Conservation (phyloP, 495 filamentous ascomycete genomes). For the Staphylotrichum longicolle region DNA sequence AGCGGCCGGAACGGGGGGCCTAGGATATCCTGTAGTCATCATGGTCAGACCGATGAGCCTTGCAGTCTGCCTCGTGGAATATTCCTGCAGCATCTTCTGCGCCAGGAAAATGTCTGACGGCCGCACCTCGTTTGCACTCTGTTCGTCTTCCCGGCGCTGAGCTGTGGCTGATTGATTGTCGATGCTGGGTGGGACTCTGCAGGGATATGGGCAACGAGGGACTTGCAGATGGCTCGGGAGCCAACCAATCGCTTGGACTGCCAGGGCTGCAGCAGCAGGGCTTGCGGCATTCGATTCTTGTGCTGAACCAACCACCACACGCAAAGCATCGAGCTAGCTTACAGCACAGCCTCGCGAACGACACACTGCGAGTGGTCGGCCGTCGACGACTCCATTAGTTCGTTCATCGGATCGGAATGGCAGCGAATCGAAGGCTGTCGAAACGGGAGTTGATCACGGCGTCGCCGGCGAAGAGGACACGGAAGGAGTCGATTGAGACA, state of each 20-base stretch:
- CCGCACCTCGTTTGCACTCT: constrained; percentile 1
- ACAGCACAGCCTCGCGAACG: constrained; percentile 21
- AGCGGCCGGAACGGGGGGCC: not conserved
- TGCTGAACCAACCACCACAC: constrained; percentile 14
- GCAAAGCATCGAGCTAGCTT: not conserved
- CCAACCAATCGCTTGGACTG: constrained; percentile 28
- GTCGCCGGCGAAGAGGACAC: constrained; percentile 3
- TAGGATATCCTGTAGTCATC: not conserved
- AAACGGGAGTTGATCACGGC: constrained; percentile 4
- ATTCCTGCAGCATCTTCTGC: not conserved
- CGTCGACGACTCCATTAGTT: not conserved
- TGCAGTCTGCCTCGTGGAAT: constrained; percentile 17
- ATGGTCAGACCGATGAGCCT: constrained; percentile 10
- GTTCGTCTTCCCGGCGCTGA: constrained; percentile 1
- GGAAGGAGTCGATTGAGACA: not conserved
- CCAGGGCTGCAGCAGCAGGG: constrained; percentile 9
- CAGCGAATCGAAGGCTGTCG: constrained; percentile 8
- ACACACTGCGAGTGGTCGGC: constrained; percentile 13
- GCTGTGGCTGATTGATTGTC: constrained; percentile 11
- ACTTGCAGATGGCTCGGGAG: constrained; percentile 24
- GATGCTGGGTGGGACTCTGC: constrained; percentile 9
- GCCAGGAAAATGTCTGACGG: not conserved
- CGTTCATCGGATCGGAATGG: constrained; percentile 1
- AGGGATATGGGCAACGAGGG: constrained; percentile 10
- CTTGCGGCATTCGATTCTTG: constrained; percentile 8